phyloP scores from a whole-genome alignment of 345 rosid genomes.

The Heritiera littoralis region DNA sequence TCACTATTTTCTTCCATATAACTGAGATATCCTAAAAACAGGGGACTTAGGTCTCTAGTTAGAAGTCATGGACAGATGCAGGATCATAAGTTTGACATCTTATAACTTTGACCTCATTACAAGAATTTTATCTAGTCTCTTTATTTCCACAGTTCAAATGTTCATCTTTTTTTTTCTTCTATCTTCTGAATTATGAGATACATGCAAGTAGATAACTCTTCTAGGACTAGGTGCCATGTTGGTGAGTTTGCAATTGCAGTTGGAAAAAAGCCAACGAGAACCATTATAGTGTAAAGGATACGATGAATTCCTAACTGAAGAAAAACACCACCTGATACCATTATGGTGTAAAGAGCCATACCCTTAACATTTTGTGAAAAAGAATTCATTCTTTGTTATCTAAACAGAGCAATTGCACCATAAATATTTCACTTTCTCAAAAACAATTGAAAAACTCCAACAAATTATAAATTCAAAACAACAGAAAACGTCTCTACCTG shows the following conservation, averaged over 20 bases:
- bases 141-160: not conserved
- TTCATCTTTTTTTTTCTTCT: not conserved
- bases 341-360: not conserved
- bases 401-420: not conserved
- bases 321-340: not conserved
- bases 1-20: not conserved
- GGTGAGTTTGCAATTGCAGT: not conserved
- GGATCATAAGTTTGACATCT: not conserved
- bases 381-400: not conserved
- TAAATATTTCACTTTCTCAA: not conserved
- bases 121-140: not conserved
- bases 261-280: not conserved
- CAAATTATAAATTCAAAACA: slow-evolving; percentile 9
- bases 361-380: not conserved
- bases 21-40: not conserved
- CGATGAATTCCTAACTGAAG: not conserved
- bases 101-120: not conserved
- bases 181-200: slow-evolving; percentile 1
- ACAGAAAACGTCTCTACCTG: slow-evolving; percentile 50
- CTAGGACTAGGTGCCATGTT: not conserved
- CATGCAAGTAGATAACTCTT: not conserved
- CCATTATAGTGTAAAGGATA: not conserved
- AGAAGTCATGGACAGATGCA: not conserved
- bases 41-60: not conserved
- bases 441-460: not conserved